These are phyloP conservation scores for Plasmodium sp. DNA, from an alignment of 169 alveolate species.

Conservation along the genomic window DNA sequence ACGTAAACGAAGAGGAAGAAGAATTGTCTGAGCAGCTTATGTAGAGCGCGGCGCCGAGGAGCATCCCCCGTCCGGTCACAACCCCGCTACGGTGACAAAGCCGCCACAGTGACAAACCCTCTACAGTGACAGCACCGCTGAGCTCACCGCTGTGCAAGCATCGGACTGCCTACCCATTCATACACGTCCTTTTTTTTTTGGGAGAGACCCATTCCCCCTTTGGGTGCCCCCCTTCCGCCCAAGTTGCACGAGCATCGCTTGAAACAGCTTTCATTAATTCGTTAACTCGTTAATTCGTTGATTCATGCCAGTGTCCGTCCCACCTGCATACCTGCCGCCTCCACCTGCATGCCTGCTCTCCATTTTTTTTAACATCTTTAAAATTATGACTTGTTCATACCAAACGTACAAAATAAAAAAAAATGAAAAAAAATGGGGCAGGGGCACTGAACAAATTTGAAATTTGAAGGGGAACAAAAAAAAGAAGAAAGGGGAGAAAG, in stretches of 20 bases:
- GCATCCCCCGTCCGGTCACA: neutral
- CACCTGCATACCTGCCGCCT: neutral
- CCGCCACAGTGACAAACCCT: neutral
- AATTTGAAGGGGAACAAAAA: neutral
- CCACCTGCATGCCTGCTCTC: neutral
- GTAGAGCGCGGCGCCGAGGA: neutral
- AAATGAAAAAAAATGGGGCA: neutral
- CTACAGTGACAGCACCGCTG: neutral
- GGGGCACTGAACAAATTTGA: neutral
- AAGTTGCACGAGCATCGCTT: too few relatives aligned
- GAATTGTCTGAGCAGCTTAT: neutral
- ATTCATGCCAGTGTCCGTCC: neutral
- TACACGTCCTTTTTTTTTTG: neutral
- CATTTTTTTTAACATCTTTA: neutral
- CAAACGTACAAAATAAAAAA: neutral
- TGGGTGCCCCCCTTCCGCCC: neutral
- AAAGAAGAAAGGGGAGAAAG: neutral
- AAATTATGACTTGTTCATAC: conserved; percentile 14
- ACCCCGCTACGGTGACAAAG: neutral
- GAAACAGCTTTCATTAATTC: too few relatives aligned
- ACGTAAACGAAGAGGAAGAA: conserved; percentile 60
- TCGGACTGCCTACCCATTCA: neutral
- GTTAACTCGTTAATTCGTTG: too few relatives aligned
- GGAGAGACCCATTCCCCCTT: neutral
- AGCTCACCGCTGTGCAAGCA: neutral